Base-by-base conservation (phyloP, 75 land plant species). In the Ceratopteris richardii region DNA sequence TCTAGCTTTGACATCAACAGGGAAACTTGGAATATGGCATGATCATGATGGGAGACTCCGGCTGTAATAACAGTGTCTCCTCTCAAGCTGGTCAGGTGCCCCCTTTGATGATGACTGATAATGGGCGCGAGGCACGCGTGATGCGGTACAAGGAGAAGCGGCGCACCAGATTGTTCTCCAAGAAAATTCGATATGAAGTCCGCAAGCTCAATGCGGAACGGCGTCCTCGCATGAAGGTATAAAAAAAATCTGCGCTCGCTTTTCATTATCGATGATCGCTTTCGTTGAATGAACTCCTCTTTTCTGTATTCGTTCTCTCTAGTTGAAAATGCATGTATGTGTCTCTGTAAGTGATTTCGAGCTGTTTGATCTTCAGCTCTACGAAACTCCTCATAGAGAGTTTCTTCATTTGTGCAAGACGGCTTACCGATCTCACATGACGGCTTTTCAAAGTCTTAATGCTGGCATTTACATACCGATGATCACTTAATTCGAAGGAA, bases 181-280 rank as follows among this genome's bases (percentile, higher is more conserved):
- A 89, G 79, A 82, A 77, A 66, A 89, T 89, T 67, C 75, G 95
- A 46, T 89, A 85, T 63, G 82, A 90, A 46, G 96, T 90, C 23
- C 61, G 90, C 60, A 90, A 90, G 48, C 71, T 90, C 51, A 90
- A 90, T 39, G 96, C 96, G 9, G 96, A 90, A 77, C 75, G 85
- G 62, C 77, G 96, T 43, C 96, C 96, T 17, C 60, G 94, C 16
- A 76, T 85, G 76, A 85, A 88, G 77, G 89, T 64, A 14, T 14
- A 18, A 9, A 9, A 40, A 40, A 40, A 9, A 9, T 14, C 14
- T 10, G 14, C 42, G 13, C 42, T 40, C 42, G 13, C 42, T 40
- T 10, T 10, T 40, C 42, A 9, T 40, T 10, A 40, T 14, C 42
- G 13, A 10, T 10, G 14, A 40, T 10, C 42, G 14, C 9, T 40